phyloP scores from a whole-genome alignment of 2,329 filamentous ascomycete genomes.

The Fusarium sp. region DNA sequence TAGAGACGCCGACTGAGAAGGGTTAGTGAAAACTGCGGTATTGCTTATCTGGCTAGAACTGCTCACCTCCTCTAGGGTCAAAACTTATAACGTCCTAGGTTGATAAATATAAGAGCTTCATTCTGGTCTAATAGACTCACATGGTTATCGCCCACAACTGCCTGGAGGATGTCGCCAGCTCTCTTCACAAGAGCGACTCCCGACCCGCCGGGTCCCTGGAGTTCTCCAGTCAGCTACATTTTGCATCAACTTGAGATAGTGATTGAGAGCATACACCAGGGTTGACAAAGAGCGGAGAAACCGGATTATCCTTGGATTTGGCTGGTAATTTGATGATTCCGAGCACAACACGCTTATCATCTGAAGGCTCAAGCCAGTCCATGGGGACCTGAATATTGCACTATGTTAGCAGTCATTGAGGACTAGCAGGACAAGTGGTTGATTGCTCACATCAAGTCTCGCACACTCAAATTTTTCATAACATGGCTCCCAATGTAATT shows the following conservation, averaged over 20 bases:
- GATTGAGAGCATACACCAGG: slow-evolving; percentile 51
- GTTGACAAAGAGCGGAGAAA: slow-evolving; percentile 55
- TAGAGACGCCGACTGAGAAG: slow-evolving; percentile 61
- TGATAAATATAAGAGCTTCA: neutral
- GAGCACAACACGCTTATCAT: slow-evolving; percentile 50
- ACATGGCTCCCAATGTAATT: slow-evolving; percentile 53
- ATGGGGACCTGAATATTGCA: slow-evolving; percentile 51
- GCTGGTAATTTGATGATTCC: slow-evolving; percentile 54
- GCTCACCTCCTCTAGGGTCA: slow-evolving; percentile 63
- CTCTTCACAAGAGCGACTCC: slow-evolving; percentile 56
- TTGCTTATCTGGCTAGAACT: neutral
- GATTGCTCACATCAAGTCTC: slow-evolving; percentile 51
- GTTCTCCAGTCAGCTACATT: neutral
- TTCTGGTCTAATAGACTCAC: slow-evolving; percentile 49
- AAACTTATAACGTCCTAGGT: slow-evolving; percentile 64
- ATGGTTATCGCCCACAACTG: slow-evolving; percentile 63
- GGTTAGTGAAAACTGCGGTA: neutral
- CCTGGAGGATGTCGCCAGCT: slow-evolving; percentile 56
- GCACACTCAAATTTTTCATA: slow-evolving; percentile 54
- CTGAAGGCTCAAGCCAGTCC: slow-evolving; percentile 53
- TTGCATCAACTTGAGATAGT: too few species aligned
- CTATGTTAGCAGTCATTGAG: neutral
- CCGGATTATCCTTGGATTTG: slow-evolving; percentile 46
- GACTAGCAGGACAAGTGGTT: neutral
- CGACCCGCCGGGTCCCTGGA: slow-evolving; percentile 65